Evolutionary conservation across 208 protist species (phyloP).

Genomic region (Blastocrithidia nonstop): DNA sequence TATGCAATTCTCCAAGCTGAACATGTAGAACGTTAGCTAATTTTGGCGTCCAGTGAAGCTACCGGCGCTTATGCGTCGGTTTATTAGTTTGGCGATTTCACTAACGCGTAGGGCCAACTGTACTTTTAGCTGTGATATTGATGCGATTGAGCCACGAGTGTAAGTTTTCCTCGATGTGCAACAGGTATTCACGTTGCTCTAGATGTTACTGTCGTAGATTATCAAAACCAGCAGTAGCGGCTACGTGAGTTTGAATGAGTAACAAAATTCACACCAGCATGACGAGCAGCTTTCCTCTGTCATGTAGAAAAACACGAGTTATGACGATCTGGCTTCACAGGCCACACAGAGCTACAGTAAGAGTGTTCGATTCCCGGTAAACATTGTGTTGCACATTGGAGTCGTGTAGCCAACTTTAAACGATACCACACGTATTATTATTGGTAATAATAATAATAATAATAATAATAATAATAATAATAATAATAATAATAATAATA

Average conservation of each 20-base stretch:
- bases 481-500: too few relatives aligned
- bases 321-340: too few relatives aligned
- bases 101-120: slow-evolving; percentile 11
- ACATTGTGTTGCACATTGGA: neutral
- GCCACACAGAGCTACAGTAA: too few relatives aligned
- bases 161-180: slow-evolving; percentile 69
- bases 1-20: slow-evolving; percentile 46
- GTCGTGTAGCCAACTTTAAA: neutral
- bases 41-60: slow-evolving; percentile 57
- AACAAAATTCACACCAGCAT: too few relatives aligned
- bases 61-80: slow-evolving; percentile 25
- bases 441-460: too few relatives aligned
- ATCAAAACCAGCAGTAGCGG: slow-evolving; percentile 6
- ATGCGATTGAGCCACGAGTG: slow-evolving; percentile 21
- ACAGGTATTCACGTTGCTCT: slow-evolving; percentile 30
- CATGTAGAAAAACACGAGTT: too few relatives aligned
- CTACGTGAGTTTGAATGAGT: too few relatives aligned
- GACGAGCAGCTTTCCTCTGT: too few relatives aligned
- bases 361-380: too few relatives aligned
- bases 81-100: slow-evolving; percentile 20
- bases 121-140: slow-evolving; percentile 38
- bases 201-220: slow-evolving; percentile 19
- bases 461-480: too few relatives aligned
- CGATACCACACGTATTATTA: too few relatives aligned
- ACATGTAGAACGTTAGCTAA: slow-evolving; percentile 61